phyloP scores from a whole-genome alignment of 1,284 basidiomycete species.

The Cystobasidiaceae sp. region DNA sequence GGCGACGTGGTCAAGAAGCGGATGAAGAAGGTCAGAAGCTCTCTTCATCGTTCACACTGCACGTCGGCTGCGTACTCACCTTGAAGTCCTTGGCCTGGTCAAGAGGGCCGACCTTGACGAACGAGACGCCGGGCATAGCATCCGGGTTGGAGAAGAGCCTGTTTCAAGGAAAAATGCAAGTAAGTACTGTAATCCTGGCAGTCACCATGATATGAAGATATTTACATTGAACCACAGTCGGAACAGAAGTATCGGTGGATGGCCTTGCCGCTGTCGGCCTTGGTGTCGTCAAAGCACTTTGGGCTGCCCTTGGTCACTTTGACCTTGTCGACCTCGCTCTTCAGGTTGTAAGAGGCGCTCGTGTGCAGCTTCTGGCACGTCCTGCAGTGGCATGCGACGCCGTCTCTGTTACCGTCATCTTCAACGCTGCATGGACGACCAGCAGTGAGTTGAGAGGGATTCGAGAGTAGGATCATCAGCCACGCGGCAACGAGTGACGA shows the following conservation, averaged over 20 bases:
- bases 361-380: constrained; percentile 18
- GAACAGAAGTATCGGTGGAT: constrained; percentile 33
- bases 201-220: too few species aligned
- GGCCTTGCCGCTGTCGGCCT: constrained; percentile 30
- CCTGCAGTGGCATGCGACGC: constrained; percentile 32
- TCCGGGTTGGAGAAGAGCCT: constrained; percentile 9
- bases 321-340: constrained; percentile 16
- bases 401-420: constrained; percentile 10
- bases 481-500: too few species aligned
- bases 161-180: too few species aligned
- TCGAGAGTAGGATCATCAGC: too few species aligned
- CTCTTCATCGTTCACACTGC: too few species aligned
- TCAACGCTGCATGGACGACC: constrained; percentile 12
- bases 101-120: constrained; percentile 30
- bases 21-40: not conserved
- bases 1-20: not conserved
- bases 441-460: too few species aligned
- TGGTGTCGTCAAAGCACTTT: constrained; percentile 23
- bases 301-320: constrained; percentile 32
- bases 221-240: constrained; percentile 20
- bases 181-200: too few species aligned
- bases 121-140: constrained; percentile 25
- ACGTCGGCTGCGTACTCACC: not conserved
- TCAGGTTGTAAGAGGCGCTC: constrained; percentile 25
- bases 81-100: constrained; percentile 31